Evolutionary conservation across 768 basidiomycete genomes (phyloP), one percentile per base, ranked within the genome.

Genomic region (Butyriboletus loyo): DNA sequence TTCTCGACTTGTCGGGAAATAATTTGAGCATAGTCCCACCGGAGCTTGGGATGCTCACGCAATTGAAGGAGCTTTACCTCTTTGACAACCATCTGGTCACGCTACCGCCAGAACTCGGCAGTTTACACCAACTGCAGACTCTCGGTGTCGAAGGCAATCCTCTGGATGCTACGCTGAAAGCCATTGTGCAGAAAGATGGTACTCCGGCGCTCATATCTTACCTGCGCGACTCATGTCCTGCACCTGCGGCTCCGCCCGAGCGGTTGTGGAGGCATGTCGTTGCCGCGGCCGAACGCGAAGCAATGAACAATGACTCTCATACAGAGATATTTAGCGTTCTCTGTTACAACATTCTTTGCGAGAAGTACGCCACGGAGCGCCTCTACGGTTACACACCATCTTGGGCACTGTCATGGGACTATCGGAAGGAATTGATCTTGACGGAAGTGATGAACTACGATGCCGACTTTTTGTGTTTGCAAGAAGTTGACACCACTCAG

Each of bases 131-230:
- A 66, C 78, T 99, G 45, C 92, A 91, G 66, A 92, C 92, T 11
- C 74, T 99, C 25, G 97, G 97, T 19, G 80, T 99, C 32, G 97
- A 98, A 68, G 97, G 97, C n/a, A 99, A 99, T 61, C 95, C 95
- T 3, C 72, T 99, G 37, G 91, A 96, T 50, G 73, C 83, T 2
- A 71, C 80, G 25, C 73, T 95, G 36, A 89, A 92, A 67, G 73
- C 77, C 24, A 82, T 96, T 25, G 77, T 98, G 46, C 94, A 97
- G 72, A 95, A 94, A 70, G 93, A 98, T 31, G 96, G 97, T n/a
- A 97, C 96, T 0, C 75, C 80, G 1, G 88, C 89, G 1, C 79
- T 98, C 32, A 89, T 99, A 52, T 81, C 87, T 0, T 92, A 83
- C 67, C 82, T 98, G n/a, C 88, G 97, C 52, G 97, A 99, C 70